Evolutionary conservation across 2,329 filamentous ascomycete genomes (phyloP).

Genomic region (Didymellaceae sp.): DNA sequence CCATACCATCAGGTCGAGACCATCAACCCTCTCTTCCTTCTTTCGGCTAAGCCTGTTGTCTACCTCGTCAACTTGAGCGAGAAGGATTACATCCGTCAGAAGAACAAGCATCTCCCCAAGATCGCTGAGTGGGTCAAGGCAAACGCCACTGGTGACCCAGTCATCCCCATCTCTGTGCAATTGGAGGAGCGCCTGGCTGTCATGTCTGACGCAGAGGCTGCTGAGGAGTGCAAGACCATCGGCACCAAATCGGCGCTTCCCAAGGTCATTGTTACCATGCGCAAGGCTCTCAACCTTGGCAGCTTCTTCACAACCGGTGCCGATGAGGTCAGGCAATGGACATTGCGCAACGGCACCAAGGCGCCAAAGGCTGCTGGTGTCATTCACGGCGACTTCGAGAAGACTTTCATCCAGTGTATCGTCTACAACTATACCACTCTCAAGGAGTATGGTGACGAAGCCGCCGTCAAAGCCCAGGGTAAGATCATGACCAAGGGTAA

Average conservation of each 20-base stretch:
- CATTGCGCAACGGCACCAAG: slow-evolving; percentile 92
- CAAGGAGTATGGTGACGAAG: slow-evolving; percentile 88
- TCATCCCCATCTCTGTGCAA: slow-evolving; percentile 90
- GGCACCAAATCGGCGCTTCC: slow-evolving; percentile 87
- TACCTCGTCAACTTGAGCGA: slow-evolving; percentile 97
- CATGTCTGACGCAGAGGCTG: slow-evolving; percentile 77
- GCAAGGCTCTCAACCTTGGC: slow-evolving; percentile 84
- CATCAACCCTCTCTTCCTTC: slow-evolving; percentile 94
- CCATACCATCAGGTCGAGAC: slow-evolving; percentile 76
- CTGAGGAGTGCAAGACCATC: slow-evolving; percentile 87
- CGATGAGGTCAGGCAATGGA: slow-evolving; percentile 99
- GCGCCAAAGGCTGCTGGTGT: slow-evolving; percentile 97
- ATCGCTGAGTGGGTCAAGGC: slow-evolving; percentile 95
- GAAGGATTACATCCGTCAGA: slow-evolving; percentile 96
- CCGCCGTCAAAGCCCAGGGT: slow-evolving; percentile 87
- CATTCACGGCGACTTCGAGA: slow-evolving; percentile 98
- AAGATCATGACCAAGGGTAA: slow-evolving; percentile 99
- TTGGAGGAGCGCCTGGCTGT: slow-evolving; percentile 91
- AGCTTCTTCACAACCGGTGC: slow-evolving; percentile 97
- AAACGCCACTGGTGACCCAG: slow-evolving; percentile 83
- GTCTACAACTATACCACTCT: slow-evolving; percentile 88
- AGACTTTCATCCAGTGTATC: slow-evolving; percentile 97
- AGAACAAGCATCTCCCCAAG: slow-evolving; percentile 98
- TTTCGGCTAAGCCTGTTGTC: slow-evolving; percentile 96
- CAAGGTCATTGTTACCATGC: slow-evolving; percentile 92